Base-by-base conservation (phyloP, 176 grass and related monocot species). In the Bothriochloa decipiens region DNA sequence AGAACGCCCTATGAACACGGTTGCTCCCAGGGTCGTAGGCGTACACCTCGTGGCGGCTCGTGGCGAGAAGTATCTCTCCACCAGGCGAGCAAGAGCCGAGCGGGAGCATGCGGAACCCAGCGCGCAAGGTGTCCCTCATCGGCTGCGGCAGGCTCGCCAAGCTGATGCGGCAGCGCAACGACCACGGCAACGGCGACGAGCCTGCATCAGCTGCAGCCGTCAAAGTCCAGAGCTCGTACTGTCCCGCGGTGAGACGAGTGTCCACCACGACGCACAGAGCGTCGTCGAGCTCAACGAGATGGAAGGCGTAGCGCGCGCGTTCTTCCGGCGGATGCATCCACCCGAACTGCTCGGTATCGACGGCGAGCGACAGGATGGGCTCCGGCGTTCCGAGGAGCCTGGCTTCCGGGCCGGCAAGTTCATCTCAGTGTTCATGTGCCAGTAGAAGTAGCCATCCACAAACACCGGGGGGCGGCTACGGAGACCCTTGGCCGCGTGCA, bases 181-280 rank as follows among this genome's bases (percentile, higher is more conserved):
- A 58, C 75, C 75, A 62, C 75, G 75, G 1, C 46, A 25, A 13
- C 9, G 50, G 0, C 50, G 50, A 6, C 50, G 50, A 52, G 49
- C 49, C 17, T 0, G 14, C 17, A 1, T 5, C n/a, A n/a, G n/a
- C n/a, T n/a, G n/a, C n/a, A n/a, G n/a, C 17, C 76, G 60, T 26
- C 39, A 14, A 18, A 18, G 42, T 67, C 77, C 77, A 67, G 4
- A 35, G 63, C 17, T 47, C 41, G 26, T 7, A 33, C 2, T 8
- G 0, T 6, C 20, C 23, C 8, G 4, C 8, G 60, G 4, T 0
- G 9, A n/a, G 11, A 1, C 26, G 62, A 2, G 4, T 8, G 40
- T 79, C 77, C 16, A 79, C 77, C 61, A 47, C 11, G 23, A 23
- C 60, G 61, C 77, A 79, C 25, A 79, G 61, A 12, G 15, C 2